These are phyloP conservation scores for Iris pallida DNA, from an alignment of 116 monocot species.

Conservation along the genomic window DNA sequence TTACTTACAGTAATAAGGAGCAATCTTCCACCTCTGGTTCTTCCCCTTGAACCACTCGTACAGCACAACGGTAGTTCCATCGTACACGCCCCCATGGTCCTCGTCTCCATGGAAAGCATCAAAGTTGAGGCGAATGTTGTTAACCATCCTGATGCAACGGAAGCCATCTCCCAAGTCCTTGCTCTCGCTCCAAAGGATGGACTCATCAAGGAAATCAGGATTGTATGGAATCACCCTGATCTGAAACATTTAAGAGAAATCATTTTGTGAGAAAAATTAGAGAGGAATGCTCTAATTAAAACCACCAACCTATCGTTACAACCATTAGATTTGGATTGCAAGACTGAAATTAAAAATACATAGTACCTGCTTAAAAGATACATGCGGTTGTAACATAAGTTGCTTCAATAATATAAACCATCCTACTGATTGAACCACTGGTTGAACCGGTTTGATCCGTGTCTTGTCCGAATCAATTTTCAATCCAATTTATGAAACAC, in stretches of 20 bases:
- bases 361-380: no score
- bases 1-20: conserved; percentile 51
- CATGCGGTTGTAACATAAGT: no score
- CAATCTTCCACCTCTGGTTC: conserved; percentile 70
- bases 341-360: no score
- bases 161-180: conserved; percentile 35
- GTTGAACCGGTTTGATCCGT: no score
- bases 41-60: conserved; percentile 52
- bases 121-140: conserved; percentile 48
- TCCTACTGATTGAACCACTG: no score
- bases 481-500: no score
- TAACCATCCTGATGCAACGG: conserved; percentile 53
- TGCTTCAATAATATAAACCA: no score
- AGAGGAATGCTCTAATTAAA: no score
- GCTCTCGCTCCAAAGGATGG: conserved; percentile 53
- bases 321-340: no score
- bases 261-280: no score
- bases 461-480: no score
- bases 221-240: conserved; percentile 41
- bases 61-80: conserved; percentile 48
- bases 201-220: conserved; percentile 44
- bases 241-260: conserved; percentile 12
- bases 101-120: conserved; percentile 53
- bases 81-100: conserved; percentile 44
- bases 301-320: no score